A percentile compares a stretch with the other conserved stretches of the same genome.
phyloP scores from a whole-genome alignment of 2,329 filamentous ascomycete genomes.

The Calonectria ilicicola region DNA sequence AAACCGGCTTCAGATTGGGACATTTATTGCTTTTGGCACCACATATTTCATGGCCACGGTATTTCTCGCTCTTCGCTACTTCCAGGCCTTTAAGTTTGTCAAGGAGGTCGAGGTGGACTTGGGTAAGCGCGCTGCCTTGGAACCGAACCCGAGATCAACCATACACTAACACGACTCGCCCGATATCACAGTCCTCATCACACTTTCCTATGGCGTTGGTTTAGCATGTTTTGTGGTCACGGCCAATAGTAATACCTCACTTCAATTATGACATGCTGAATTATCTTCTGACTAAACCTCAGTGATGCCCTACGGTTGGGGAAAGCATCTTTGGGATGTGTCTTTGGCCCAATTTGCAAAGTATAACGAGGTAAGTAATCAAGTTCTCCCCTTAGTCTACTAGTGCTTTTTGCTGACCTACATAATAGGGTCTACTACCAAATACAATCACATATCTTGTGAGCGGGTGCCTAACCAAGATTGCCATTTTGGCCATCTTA shows the following conservation, averaged over 20 bases:
- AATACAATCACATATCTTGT: neutral
- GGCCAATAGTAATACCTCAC: neutral
- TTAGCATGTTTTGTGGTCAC: neutral
- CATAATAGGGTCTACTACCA: neutral
- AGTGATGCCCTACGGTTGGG: slow-evolving; percentile 5
- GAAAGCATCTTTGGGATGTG: neutral
- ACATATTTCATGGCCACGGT: neutral
- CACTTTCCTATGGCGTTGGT: neutral
- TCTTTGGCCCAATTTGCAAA: neutral
- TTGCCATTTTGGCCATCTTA: slow-evolving; percentile 1
- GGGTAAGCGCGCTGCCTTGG: neutral
- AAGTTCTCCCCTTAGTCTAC: neutral
- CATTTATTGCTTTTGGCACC: neutral
- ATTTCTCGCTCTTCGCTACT: neutral
- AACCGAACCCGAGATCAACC: neutral
- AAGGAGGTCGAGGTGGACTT: slow-evolving; percentile 3
- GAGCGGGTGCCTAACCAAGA: neutral
- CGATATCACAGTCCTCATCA: neutral
- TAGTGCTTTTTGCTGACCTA: neutral
- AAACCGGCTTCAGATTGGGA: neutral
- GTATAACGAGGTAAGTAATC: neutral
- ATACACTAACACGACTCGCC: neutral
- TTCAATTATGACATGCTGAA: too few species aligned
- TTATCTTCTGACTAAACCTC: neutral
- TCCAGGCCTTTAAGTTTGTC: slow-evolving; percentile 4